phyloP scores from a whole-genome alignment of 2,329 filamentous ascomycete species.

The Alternaria consortialis region DNA sequence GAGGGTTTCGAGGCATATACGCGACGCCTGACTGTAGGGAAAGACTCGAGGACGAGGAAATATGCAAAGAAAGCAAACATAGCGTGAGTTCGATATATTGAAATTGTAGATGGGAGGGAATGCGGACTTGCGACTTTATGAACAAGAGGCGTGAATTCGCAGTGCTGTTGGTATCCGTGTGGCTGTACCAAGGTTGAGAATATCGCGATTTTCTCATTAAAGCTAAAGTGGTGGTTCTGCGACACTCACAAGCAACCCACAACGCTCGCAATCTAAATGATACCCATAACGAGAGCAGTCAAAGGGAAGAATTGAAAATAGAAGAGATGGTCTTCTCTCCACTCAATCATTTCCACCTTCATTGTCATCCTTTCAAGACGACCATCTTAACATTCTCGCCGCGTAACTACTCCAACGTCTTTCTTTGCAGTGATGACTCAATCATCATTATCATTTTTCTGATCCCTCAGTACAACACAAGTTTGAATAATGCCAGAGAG shows the following conservation, averaged over 20 bases:
- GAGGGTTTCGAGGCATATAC: background rate
- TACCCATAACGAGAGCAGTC: background rate
- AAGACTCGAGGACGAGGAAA: background rate
- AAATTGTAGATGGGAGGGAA: too few species aligned
- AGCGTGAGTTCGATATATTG: background rate
- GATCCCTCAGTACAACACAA: too few species aligned
- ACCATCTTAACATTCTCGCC: background rate
- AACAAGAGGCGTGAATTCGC: background rate
- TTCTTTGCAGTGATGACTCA: too few species aligned
- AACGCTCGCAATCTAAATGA: background rate
- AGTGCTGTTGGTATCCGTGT: background rate
- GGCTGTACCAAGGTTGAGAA: background rate
- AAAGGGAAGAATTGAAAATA: background rate
- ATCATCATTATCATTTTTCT: too few species aligned
- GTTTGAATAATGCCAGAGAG: too few species aligned
- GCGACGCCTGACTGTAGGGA: background rate
- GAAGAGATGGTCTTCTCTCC: background rate
- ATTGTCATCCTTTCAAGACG: background rate
- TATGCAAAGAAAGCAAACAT: background rate
- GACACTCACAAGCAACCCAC: background rate
- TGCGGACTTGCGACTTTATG: too few species aligned
- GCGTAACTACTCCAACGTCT: too few species aligned
- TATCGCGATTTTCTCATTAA: background rate
- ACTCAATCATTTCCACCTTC: background rate
- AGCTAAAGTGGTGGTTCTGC: background rate